These are phyloP conservation scores for Monosporascus sp. DNA, from an alignment of 2,329 filamentous ascomycete species.

Conservation along the genomic window DNA sequence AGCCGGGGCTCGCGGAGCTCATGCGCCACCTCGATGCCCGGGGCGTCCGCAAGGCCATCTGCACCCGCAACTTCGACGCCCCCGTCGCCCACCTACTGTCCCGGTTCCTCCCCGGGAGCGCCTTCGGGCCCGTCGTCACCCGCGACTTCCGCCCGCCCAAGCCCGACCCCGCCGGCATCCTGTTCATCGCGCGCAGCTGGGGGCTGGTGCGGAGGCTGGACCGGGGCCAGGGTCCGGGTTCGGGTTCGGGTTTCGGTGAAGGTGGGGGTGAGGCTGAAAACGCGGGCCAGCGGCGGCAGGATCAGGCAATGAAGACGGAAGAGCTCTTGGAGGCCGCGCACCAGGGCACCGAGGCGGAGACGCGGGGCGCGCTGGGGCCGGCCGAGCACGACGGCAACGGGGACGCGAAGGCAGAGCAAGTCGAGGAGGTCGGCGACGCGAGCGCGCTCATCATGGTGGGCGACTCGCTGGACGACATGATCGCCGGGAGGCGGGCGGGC, in stretches of 20 bases:
- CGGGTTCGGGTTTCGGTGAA: too few species aligned
- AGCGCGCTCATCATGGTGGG: constrained; percentile 61
- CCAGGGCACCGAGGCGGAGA: constrained; percentile 10
- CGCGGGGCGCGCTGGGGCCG: constrained; percentile 13
- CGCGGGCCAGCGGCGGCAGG: constrained; percentile 5
- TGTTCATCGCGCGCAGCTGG: constrained; percentile 80
- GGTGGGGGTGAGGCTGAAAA: not conserved
- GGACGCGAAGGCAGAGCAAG: constrained; percentile 16
- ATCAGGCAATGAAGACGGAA: constrained; percentile 5
- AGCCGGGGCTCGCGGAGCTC: constrained; percentile 70
- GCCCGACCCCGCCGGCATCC: constrained; percentile 79
- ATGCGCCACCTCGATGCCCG: constrained; percentile 76
- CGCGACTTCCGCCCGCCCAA: constrained; percentile 80
- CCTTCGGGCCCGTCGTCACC: constrained; percentile 77
- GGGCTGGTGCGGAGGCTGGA: constrained; percentile 39
- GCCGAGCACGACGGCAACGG: constrained; percentile 10
- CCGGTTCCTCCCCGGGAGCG: constrained; percentile 65
- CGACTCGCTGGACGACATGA: constrained; percentile 89
- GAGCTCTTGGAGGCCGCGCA: constrained; percentile 14
- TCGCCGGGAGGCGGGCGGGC: constrained; percentile 75
- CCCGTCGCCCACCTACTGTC: constrained; percentile 70
- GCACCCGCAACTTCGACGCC: constrained; percentile 87
- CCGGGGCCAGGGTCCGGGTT: too few species aligned
- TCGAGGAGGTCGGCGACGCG: constrained; percentile 44
- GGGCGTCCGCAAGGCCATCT: constrained; percentile 73